A percentile compares a stretch with the other conserved stretches of the same genome.
Conservation (phyloP, 1,284 basidiomycete genomes). For the Microbotryum intermedium region DNA sequence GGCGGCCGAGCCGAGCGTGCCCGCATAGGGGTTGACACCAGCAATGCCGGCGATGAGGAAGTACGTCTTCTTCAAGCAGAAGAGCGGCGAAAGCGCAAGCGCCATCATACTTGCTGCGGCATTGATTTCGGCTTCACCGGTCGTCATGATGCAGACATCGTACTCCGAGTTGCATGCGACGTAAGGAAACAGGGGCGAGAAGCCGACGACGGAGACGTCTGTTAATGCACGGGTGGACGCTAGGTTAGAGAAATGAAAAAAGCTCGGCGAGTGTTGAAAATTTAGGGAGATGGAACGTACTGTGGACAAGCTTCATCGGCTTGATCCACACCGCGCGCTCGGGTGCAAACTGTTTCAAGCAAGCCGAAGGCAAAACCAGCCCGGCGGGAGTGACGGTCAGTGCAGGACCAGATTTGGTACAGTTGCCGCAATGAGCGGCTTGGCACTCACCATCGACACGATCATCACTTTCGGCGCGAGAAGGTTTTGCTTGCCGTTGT, state of each 20-base stretch:
- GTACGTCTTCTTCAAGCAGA: constrained; percentile 47
- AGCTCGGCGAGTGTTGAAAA: not conserved
- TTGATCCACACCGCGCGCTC: constrained; percentile 39
- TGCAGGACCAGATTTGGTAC: not conserved
- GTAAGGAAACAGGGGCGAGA: constrained; percentile 45
- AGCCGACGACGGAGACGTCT: constrained; percentile 43
- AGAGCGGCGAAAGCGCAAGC: constrained; percentile 39
- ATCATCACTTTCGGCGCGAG: constrained; percentile 36
- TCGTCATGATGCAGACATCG: constrained; percentile 43
- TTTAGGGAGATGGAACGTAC: not conserved
- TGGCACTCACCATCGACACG: constrained; percentile 25
- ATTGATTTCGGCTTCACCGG: constrained; percentile 46
- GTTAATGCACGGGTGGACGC: not conserved
- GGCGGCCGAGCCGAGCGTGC: constrained; percentile 44
- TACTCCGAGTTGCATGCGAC: constrained; percentile 43
- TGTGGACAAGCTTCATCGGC: constrained; percentile 37
- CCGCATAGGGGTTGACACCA: constrained; percentile 44
- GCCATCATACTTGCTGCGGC: constrained; percentile 44
- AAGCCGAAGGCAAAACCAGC: not conserved
- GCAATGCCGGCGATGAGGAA: constrained; percentile 48
- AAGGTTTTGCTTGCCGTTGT: not conserved
- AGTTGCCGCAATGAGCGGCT: constrained; percentile 1
- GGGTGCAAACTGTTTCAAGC: constrained; percentile 35
- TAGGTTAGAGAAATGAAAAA: no score
- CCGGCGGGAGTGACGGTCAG: not conserved